Evolutionary conservation across 805 yeast genomes (phyloP).

Genomic region (Pichia cephalocereana): DNA sequence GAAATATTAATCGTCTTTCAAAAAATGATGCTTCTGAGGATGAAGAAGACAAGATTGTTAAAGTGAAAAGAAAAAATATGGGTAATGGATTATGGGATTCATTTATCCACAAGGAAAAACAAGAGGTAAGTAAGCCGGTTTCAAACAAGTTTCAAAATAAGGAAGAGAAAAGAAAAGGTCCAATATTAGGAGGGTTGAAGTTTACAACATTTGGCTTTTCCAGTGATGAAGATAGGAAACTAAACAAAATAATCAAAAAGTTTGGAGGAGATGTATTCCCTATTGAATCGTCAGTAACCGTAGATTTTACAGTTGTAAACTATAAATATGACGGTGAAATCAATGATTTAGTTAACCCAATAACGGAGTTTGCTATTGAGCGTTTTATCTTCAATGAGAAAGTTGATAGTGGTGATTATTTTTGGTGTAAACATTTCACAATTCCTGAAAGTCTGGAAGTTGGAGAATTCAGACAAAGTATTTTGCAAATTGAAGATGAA

Average conservation of each 20-base stretch:
- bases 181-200: constrained; percentile 12
- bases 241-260: constrained; percentile 17
- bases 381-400: constrained; percentile 18
- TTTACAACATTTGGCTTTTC: constrained; percentile 17
- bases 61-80: constrained; percentile 9
- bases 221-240: constrained; percentile 10
- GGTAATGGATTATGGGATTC: constrained; percentile 16
- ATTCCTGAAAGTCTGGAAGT: background rate
- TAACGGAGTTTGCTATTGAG: constrained; percentile 25
- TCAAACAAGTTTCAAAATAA: background rate
- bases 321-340: constrained; percentile 8
- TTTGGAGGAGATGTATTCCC: constrained; percentile 15
- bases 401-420: constrained; percentile 9
- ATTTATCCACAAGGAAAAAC: constrained; percentile 13
- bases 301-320: constrained; percentile 15
- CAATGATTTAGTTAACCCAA: background rate
- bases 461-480: background rate
- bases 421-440: constrained; percentile 20
- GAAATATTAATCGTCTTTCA: background rate
- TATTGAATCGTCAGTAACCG: background rate
- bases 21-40: background rate
- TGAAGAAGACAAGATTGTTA: constrained; percentile 16
- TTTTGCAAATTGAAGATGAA: background rate
- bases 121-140: background rate
- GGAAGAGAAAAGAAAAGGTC: background rate